These are phyloP conservation scores for Jamesozyma spencerorum DNA, from an alignment of 805 yeast genomes.

Conservation along the genomic window DNA sequence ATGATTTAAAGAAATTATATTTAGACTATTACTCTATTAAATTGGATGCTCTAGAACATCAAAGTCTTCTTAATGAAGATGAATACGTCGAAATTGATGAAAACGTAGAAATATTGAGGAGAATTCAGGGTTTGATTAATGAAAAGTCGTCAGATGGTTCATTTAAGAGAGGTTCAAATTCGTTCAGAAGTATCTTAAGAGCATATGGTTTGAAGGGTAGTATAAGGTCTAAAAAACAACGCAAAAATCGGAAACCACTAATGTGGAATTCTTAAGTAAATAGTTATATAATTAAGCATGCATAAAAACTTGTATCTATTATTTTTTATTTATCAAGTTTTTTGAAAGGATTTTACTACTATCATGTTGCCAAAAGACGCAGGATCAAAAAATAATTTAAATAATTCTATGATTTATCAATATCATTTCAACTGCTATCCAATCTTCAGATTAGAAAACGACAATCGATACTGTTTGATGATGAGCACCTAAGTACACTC, in stretches of 20 bases:
- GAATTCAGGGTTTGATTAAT: slow-evolving; percentile 8
- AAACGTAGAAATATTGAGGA: slow-evolving; percentile 3
- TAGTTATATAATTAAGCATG: too few species aligned
- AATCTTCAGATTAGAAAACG: too few species aligned
- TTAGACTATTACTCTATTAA: slow-evolving; percentile 19
- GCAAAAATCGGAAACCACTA: neutral
- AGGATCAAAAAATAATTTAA: too few species aligned
- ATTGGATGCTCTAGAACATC: slow-evolving; percentile 19
- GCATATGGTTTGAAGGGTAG: slow-evolving; percentile 22
- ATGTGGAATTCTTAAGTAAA: neutral
- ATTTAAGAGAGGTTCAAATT: slow-evolving; percentile 6
- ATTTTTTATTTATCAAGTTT: too few species aligned
- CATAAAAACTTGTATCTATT: too few species aligned
- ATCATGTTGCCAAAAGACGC: too few species aligned
- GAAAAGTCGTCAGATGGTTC: neutral
- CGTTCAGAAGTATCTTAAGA: slow-evolving; percentile 14
- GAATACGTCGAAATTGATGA: slow-evolving; percentile 3
- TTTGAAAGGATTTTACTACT: too few species aligned
- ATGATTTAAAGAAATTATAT: slow-evolving; percentile 15
- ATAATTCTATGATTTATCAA: too few species aligned
- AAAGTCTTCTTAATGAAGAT: slow-evolving; percentile 9
- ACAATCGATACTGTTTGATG: too few species aligned
- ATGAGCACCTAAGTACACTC: too few species aligned
- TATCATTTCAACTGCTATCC: too few species aligned
- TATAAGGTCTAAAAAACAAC: slow-evolving; percentile 2